Evolutionary conservation across 2,329 filamentous ascomycete species (phyloP), one percentile per base, ranked within the genome.

Genomic region (Ceratocystis lukuohia): DNA sequence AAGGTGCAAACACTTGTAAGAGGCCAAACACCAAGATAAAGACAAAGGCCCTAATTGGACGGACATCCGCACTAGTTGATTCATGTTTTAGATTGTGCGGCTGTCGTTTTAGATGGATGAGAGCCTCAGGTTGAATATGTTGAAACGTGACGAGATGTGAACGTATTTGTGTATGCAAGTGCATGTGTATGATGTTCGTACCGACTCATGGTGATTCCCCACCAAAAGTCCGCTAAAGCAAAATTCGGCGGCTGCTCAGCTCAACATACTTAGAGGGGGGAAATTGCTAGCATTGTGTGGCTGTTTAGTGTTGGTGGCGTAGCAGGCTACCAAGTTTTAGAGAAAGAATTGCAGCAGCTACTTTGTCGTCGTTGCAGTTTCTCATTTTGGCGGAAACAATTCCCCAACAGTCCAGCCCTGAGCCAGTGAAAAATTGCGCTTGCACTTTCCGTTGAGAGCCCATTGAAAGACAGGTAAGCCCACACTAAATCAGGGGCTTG

Each of bases 361-460:
- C 48, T 53, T 3, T 53, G 48, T 53, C 22, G 22, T 15, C 46
- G 20, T 20, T 15, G 15, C 22, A 37, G 22, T n/a, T 62, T 45
- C 33, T 62, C 37, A 2, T 28, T 53, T 53, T 15, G 48, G 48
- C 48, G 48, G 48, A 53, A 53, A 53, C 48, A 59, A 59, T 28
- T 59, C 56, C 53, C 56, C 56, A 59, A 59, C 56, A 37, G 25
- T 59, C 56, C 7, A 30, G 30, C 30, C 56, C 30, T n/a, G 56
- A 37, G 56, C 56, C 30, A 50, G 28, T 46, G 61, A 33, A 53
- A 50, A 64, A 64, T 17, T 57, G 65, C 65, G 65, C 65, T 67
- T 67, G 44, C 65, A 67, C 30, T 67, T 67, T 64, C 65, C 61
- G 50, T 66, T 62, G 56, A 41, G 65, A 57, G 62, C 62, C 62